These are phyloP conservation scores for Nicotiana noctiflora DNA, from an alignment of 257 asterid genomes.

Conservation along the genomic window DNA sequence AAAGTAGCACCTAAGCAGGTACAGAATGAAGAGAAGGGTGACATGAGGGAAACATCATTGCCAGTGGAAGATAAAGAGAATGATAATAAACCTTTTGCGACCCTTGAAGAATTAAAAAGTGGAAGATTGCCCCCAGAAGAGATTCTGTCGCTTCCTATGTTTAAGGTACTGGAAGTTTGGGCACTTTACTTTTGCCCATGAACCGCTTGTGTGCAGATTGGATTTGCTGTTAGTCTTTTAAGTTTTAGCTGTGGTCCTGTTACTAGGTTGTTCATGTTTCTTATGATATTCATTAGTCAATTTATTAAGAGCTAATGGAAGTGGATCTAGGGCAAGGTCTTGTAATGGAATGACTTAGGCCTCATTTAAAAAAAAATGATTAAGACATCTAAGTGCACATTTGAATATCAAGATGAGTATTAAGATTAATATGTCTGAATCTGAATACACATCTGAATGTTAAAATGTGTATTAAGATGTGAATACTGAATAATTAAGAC, in stretches of 20 bases:
- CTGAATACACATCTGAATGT: too few species aligned
- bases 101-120: slow-evolving; percentile 56
- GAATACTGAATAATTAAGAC: too few species aligned
- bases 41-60: slow-evolving; percentile 21
- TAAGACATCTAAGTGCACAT: too few species aligned
- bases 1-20: slow-evolving; percentile 65
- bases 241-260: not conserved
- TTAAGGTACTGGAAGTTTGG: slow-evolving; percentile 49
- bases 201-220: not conserved
- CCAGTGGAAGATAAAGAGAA: slow-evolving; percentile 31
- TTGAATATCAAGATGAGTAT: too few species aligned
- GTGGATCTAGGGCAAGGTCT: not conserved
- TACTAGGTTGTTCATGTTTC: not conserved
- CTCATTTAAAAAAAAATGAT: too few species aligned
- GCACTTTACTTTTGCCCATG: not conserved
- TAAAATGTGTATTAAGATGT: too few species aligned
- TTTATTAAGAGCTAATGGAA: not conserved
- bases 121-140: slow-evolving; percentile 91
- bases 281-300: not conserved
- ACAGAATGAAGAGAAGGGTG: slow-evolving; percentile 40
- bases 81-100: slow-evolving; percentile 44
- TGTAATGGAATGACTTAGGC: not conserved
- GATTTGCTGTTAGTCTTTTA: not conserved
- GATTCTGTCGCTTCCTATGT: slow-evolving; percentile 81
- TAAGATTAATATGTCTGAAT: too few species aligned